Conservation (phyloP, 768 basidiomycete species). For the Pseudohyphozyma bogoriensis region DNA sequence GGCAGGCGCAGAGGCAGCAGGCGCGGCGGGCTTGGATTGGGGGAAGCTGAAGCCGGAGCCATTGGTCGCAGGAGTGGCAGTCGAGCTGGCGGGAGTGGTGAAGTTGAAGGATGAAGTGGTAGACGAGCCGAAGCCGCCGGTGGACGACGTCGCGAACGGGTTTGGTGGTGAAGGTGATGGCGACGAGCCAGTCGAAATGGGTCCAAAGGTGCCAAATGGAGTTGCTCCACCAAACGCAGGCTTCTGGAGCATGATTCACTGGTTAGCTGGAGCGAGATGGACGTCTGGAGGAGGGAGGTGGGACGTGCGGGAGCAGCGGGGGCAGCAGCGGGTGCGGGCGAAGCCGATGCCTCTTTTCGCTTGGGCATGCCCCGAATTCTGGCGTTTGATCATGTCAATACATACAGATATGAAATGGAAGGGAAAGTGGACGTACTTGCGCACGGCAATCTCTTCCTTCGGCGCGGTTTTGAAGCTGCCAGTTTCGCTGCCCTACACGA, state of each 20-base stretch:
- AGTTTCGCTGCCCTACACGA: neutral
- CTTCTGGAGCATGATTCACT: neutral
- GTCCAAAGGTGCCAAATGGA: neutral
- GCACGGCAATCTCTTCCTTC: neutral
- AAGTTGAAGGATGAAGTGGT: neutral
- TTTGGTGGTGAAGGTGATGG: neutral
- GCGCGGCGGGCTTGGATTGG: neutral
- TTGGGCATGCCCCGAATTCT: neutral
- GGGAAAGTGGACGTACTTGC: conserved; percentile 9
- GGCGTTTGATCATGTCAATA: neutral
- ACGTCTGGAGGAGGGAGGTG: neutral
- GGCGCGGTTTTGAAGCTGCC: conserved; percentile 19
- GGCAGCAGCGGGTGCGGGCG: neutral
- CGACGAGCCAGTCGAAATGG: too few species aligned
- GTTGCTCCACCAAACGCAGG: conserved; percentile 2
- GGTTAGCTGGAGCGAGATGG: neutral
- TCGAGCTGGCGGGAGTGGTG: neutral
- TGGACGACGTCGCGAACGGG: neutral
- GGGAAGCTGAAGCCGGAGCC: neutral
- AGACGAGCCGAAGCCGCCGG: neutral
- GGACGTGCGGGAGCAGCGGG: neutral
- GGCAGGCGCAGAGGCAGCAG: neutral
- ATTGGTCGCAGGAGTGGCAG: neutral
- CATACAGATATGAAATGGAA: neutral
- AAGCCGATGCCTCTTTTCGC: neutral